Evolutionary conservation across 169 alveolate genomes (phyloP), one percentile per base, ranked within the genome.

Genomic region (Eimeria acervulina): DNA sequence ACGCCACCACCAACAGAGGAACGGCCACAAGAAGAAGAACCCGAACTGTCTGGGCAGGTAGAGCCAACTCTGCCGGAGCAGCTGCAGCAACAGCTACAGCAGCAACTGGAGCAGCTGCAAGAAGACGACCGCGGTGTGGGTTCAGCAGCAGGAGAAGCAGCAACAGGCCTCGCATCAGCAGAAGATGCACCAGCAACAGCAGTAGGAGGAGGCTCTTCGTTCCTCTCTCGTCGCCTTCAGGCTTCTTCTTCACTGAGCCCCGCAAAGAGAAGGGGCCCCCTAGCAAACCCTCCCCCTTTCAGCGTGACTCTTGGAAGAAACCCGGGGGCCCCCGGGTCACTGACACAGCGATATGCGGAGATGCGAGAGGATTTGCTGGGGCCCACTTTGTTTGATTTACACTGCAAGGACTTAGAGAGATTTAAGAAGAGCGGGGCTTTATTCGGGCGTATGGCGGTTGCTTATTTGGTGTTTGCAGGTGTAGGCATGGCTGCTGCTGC

Each of bases 301-400:
- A 81, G 90, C 44, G 70, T 81, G 72, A 81, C 90, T 19, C 23
- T 81, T 0, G 90, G 90, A 44, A 15, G 90, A n/a, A 13, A 81
- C 90, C 90, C 90, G 13, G 63, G 70, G 38, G 68, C 44, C 66
- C 90, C 90, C 28, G 90, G 90, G 1, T 40, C 90, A 0, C 72
- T 81, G 70, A 28, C 21, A 0, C 72, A 26, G 36, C 0, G 23
- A 44, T 81, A 44, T 47, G 90, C 51, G n/a, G 72, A 19, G 72
- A 40, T 81, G 90, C 63, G 90, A 3, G 90, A 47, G 6, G 47
- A 42, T 36, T 26, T 81, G n/a, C 21, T 81, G 42, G 90, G 90
- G 51, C 70, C 90, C 13, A 81, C 90, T 8, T 21, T 51, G n/a
- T 81, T 81, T 26, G 90, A 81, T 36, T 0, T 81, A 6, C 90